Conservation (phyloP, 2,329 filamentous ascomycete genomes). For the Huntiella decipiens region DNA sequence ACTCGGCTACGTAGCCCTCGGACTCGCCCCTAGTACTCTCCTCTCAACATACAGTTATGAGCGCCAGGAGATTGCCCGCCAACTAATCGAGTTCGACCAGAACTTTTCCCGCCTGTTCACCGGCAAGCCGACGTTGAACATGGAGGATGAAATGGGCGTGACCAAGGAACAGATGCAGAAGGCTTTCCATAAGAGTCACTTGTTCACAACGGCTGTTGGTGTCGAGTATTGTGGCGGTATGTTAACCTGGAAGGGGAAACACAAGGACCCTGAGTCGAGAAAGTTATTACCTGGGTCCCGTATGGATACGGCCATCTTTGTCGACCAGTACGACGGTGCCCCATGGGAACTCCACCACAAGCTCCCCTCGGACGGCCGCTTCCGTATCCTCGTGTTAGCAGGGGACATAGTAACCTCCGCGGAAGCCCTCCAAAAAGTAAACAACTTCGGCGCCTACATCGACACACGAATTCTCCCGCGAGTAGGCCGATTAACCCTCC, state of each 20-base stretch:
- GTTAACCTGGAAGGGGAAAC: constrained; percentile 4
- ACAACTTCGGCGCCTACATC: constrained; percentile 28
- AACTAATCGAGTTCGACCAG: constrained; percentile 27
- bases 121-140: constrained; percentile 34
- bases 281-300: constrained; percentile 29
- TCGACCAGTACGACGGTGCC: constrained; percentile 35
- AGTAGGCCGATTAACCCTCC: constrained; percentile 16
- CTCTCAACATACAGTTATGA: constrained; percentile 33
- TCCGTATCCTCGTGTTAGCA: constrained; percentile 41
- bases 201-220: constrained; percentile 14
- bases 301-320: constrained; percentile 37
- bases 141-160: constrained; percentile 42
- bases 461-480: constrained; percentile 23
- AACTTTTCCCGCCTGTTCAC: constrained; percentile 33
- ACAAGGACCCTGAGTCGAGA: constrained; percentile 20
- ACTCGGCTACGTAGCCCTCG: constrained; percentile 22
- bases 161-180: constrained; percentile 43
- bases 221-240: constrained; percentile 18
- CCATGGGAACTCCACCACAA: constrained; percentile 40
- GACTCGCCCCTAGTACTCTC: constrained; percentile 20
- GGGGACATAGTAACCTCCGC: constrained; percentile 30
- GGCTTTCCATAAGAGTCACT: constrained; percentile 38
- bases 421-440: constrained; percentile 25
- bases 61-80: constrained; percentile 26
- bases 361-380: constrained; percentile 37